phyloP scores from a whole-genome alignment of 2,329 filamentous ascomycete species.

The Epichloe uncinata region DNA sequence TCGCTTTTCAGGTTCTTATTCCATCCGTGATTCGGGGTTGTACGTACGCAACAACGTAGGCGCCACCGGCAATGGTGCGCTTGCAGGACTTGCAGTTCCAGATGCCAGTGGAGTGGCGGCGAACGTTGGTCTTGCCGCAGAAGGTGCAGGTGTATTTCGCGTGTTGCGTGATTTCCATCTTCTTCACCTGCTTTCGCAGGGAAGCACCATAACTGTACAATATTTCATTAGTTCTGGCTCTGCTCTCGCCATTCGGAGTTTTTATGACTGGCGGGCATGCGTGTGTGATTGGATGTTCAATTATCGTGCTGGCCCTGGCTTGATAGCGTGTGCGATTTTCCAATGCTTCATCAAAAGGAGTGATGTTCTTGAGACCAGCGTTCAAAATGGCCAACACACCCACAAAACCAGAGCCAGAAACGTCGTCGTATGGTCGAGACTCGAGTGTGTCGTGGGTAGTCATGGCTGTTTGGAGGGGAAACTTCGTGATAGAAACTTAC shows the following conservation, averaged over 20 bases:
- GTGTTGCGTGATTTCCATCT: constrained; percentile 99
- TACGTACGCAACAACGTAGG: constrained; percentile 93
- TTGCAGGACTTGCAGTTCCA: constrained; percentile 95
- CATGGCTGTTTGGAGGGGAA: background rate
- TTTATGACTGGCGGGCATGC: background rate
- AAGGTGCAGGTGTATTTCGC: constrained; percentile 95
- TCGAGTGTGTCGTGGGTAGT: constrained; percentile 1
- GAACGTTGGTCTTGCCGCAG: constrained; percentile 93
- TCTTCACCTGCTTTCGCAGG: constrained; percentile 95
- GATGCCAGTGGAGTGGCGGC: constrained; percentile 84
- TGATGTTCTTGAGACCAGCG: background rate
- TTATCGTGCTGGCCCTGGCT: background rate
- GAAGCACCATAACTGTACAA: constrained; percentile 82
- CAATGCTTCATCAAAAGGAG: background rate
- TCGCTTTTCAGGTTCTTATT: background rate
- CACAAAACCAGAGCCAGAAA: background rate
- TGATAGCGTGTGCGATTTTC: background rate
- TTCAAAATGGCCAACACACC: background rate
- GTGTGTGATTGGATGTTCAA: background rate
- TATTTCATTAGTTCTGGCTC: background rate
- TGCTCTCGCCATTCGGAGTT: background rate
- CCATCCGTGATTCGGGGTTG: background rate
- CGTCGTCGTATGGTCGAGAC: background rate
- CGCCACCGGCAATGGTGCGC: constrained; percentile 64
- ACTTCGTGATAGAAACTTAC: constrained; percentile 38